These are phyloP conservation scores for Cadophora gregata DNA, from an alignment of 2,329 filamentous ascomycete species.

Conservation along the genomic window DNA sequence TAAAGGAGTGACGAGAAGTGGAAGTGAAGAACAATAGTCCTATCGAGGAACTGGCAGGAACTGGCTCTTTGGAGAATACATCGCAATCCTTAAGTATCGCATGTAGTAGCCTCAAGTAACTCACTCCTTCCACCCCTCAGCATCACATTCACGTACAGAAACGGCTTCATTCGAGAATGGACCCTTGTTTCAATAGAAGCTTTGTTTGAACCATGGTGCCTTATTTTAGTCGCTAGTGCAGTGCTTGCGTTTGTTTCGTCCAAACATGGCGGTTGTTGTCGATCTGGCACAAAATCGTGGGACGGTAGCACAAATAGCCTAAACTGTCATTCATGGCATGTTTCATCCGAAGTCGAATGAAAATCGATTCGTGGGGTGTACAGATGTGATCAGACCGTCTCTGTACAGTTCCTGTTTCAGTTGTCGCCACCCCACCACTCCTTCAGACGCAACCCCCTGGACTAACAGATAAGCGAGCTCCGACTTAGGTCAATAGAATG, in stretches of 20 bases:
- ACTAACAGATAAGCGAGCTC: constrained; percentile 21
- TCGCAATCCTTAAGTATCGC: background rate
- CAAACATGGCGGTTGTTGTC: constrained; percentile 7
- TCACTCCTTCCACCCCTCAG: background rate
- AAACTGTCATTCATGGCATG: background rate
- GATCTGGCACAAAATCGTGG: constrained; percentile 1
- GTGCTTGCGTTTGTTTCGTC: constrained; percentile 11
- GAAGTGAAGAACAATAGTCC: constrained; percentile 8
- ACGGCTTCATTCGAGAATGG: constrained; percentile 14
- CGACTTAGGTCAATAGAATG: background rate
- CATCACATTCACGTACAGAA: constrained; percentile 10
- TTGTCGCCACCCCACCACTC: constrained; percentile 34
- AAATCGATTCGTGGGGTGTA: background rate
- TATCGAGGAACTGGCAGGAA: no score
- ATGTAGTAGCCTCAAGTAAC: constrained; percentile 2
- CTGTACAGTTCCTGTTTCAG: constrained; percentile 23
- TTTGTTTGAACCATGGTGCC: constrained; percentile 2
- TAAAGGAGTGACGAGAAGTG: constrained; percentile 22
- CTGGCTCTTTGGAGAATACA: background rate
- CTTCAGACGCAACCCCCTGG: background rate
- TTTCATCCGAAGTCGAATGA: constrained; percentile 14
- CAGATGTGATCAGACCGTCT: constrained; percentile 15
- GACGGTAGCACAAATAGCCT: background rate
- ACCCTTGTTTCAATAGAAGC: background rate
- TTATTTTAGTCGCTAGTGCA: background rate